Evolutionary conservation across 1,284 basidiomycete species (phyloP), one percentile per base, ranked within the genome.

Genomic region (Ganoderma leucocontextum): DNA sequence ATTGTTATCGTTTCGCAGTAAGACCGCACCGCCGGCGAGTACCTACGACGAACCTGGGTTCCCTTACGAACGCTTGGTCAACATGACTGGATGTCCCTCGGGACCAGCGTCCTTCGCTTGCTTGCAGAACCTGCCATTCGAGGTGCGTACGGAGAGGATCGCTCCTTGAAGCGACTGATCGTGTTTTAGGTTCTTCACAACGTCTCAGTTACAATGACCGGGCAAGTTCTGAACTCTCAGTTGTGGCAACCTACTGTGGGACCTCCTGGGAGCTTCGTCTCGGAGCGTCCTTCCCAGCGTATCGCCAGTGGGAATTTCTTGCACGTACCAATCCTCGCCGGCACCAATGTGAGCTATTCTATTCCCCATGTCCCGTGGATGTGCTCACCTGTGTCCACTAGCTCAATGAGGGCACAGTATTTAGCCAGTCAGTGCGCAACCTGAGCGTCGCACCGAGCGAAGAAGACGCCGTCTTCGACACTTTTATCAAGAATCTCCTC

Each of bases 191-290:
- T 78, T 2, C 75, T 88, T 5, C 61, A 85, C 63, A 82, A 81
- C 64, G 80, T 83, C 63, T 86, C 83, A 61, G 88, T 89, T 68
- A 62, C 70, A 0, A 82, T 89, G 82, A 84, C 86, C 12, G 65
- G 39, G 0, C 68, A 76, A 2, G 85, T 84, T 1, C 74, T 90
- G 35, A 89, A 89, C 66, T 22, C 69, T 1, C 89, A 90, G 68
- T 76, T 89, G 17, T 90, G 89, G 89, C 80, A 90, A 70, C 88
- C 88, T 0, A 74, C 86, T 0, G 81, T 89, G 8, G 88, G 87
- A 0, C 85, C 86, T 5, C 68, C 79, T 0, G 86, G 86, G 0
- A 89, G 87, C 72, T 82, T 90, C 60, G 76, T 84, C 6, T 75
- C 84, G 0, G 82, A 82, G 66, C 77, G 85, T 39, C 86, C 87